Evolutionary conservation across 257 asterid species (phyloP).

Genomic region (Eucommia ulmoides): DNA sequence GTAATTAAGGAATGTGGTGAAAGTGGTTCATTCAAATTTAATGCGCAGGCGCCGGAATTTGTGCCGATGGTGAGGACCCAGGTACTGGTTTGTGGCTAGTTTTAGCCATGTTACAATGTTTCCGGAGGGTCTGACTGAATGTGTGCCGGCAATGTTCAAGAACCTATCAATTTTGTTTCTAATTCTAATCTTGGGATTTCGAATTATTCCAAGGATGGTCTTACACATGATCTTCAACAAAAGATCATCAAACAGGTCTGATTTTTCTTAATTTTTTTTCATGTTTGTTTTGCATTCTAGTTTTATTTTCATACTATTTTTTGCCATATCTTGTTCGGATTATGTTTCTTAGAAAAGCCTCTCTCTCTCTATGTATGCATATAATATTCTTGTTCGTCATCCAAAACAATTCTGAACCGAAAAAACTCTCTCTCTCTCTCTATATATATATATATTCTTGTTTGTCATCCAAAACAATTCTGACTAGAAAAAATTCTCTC

Average conservation of each 20-base stretch:
- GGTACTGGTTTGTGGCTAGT: constrained; percentile 50
- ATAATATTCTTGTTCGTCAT: background rate
- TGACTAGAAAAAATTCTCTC: no score
- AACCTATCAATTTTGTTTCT: constrained; percentile 18
- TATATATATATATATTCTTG: no score
- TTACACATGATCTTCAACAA: constrained; percentile 56
- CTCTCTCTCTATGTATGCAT: no score
- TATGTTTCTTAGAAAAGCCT: background rate
- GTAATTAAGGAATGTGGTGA: background rate
- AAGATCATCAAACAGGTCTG: constrained; percentile 89
- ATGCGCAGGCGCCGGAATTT: constrained; percentile 84
- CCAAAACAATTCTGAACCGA: background rate
- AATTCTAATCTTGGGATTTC: constrained; percentile 10
- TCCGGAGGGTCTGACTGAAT: constrained; percentile 49
- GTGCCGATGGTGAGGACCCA: constrained; percentile 45
- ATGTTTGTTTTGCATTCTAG: background rate
- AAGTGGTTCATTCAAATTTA: constrained; percentile 44
- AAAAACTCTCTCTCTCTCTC: no score
- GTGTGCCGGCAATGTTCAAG: constrained; percentile 32
- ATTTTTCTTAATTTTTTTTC: background rate
- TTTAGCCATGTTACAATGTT: constrained; percentile 53
- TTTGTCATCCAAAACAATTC: no score
- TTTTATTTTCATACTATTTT: background rate
- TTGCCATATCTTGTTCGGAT: background rate
- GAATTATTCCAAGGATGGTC: constrained; percentile 24